phyloP scores from a whole-genome alignment of 179 eudicot genomes.

The Silene noctiflora region DNA sequence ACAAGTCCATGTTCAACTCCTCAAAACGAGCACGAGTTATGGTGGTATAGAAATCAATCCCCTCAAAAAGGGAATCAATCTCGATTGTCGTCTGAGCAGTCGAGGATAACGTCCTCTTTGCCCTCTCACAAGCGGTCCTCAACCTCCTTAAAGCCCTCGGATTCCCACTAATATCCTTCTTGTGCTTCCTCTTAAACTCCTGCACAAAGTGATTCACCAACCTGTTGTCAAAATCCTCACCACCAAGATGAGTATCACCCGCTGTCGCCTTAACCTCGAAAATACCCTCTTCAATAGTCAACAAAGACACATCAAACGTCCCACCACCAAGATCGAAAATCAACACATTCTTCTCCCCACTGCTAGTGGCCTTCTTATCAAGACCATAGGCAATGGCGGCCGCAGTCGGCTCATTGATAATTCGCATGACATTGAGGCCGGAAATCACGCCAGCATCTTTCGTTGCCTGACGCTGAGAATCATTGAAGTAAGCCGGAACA shows the following conservation, averaged over 20 bases:
- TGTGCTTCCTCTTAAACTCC: slow-evolving; percentile 58
- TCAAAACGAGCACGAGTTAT: slow-evolving; percentile 29
- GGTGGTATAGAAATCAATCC: slow-evolving; percentile 53
- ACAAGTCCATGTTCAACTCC: slow-evolving; percentile 12
- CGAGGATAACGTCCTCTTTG: neutral
- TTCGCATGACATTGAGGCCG: slow-evolving; percentile 7
- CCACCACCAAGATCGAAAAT: slow-evolving; percentile 23
- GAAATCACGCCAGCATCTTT: slow-evolving; percentile 10
- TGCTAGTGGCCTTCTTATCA: slow-evolving; percentile 45
- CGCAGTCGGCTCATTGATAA: slow-evolving; percentile 60
- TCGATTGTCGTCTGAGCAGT: slow-evolving; percentile 22
- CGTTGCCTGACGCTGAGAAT: slow-evolving; percentile 2
- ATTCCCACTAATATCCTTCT: slow-evolving; percentile 15
- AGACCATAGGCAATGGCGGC: slow-evolving; percentile 70
- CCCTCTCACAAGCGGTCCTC: slow-evolving; percentile 9
- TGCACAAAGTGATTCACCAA: slow-evolving; percentile 62
- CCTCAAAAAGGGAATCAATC: slow-evolving; percentile 51
- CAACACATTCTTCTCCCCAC: slow-evolving; percentile 23
- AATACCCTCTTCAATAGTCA: slow-evolving; percentile 58
- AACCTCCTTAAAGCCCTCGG: slow-evolving; percentile 6
- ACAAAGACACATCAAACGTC: slow-evolving; percentile 54
- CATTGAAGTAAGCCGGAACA: slow-evolving; percentile 12
- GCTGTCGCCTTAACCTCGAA: slow-evolving; percentile 65
- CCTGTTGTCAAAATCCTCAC: slow-evolving; percentile 30
- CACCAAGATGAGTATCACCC: slow-evolving; percentile 57